Evolutionary conservation across 805 yeast species (phyloP).

Genomic region (Wilhelminamyces savonicus): DNA sequence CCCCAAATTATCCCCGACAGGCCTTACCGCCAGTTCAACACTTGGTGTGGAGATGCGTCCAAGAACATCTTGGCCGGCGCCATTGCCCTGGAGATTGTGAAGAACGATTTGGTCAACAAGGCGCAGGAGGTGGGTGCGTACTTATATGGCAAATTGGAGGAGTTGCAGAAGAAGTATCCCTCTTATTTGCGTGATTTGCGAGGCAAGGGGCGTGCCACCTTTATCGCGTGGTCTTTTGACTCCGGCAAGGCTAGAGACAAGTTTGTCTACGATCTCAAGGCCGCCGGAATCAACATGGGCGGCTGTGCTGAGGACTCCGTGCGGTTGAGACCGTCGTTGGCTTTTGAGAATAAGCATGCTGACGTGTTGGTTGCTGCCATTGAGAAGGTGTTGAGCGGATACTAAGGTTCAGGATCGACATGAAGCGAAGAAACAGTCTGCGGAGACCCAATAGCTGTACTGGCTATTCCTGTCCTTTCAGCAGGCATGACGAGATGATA

Average conservation of each 20-base stretch:
- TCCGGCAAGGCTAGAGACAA: constrained; percentile 50
- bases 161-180: constrained; percentile 51
- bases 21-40: constrained; percentile 88
- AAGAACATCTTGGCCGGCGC: constrained; percentile 70
- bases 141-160: constrained; percentile 51
- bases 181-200: constrained; percentile 48
- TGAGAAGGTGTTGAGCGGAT: constrained; percentile 31
- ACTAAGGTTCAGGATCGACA: constrained; percentile 26
- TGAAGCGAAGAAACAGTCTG: not conserved
- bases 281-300: constrained; percentile 71
- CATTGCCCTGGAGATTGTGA: constrained; percentile 58
- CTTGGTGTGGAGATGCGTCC: constrained; percentile 93
- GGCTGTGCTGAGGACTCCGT: constrained; percentile 79
- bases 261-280: constrained; percentile 54
- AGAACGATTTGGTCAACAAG: constrained; percentile 51
- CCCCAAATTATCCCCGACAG: constrained; percentile 65
- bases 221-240: constrained; percentile 74
- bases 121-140: constrained; percentile 62
- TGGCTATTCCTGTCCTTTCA: not conserved
- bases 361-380: constrained; percentile 49
- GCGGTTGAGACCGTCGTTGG: constrained; percentile 74
- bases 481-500: not conserved
- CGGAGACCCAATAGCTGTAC: not conserved
- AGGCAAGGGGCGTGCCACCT: constrained; percentile 71
- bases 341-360: constrained; percentile 76